Conservation (phyloP, 768 basidiomycete species). For the Clitopilus passeckerianus region DNA sequence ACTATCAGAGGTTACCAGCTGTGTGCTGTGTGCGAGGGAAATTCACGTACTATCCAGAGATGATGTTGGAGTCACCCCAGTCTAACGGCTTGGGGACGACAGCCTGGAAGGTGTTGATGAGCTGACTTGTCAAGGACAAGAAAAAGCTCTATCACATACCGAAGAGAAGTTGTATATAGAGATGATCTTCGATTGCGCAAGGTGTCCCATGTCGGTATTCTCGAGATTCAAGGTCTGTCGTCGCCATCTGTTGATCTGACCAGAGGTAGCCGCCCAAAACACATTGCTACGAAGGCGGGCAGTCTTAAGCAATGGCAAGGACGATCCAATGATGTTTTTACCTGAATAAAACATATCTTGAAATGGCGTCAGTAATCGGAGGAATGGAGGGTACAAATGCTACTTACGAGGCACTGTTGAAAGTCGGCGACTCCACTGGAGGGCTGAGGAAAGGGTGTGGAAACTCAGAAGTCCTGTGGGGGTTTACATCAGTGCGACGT, state of each 20-base stretch:
- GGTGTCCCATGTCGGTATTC: slow-evolving; percentile 55
- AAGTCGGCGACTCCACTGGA: slow-evolving; percentile 57
- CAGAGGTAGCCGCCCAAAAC: slow-evolving; percentile 61
- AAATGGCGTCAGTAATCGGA: background rate
- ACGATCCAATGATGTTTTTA: too few relatives aligned
- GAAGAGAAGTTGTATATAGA: slow-evolving; percentile 69
- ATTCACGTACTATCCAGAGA: slow-evolving; percentile 49
- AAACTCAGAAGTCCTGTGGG: slow-evolving; percentile 46
- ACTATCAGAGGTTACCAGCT: slow-evolving; percentile 20
- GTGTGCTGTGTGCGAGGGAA: background rate
- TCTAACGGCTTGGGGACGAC: slow-evolving; percentile 70
- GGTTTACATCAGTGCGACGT: background rate
- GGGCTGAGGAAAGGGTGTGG: slow-evolving; percentile 63
- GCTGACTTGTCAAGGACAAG: background rate
- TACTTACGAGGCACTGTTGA: slow-evolving; percentile 54
- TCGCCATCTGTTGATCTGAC: slow-evolving; percentile 66
- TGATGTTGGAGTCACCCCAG: slow-evolving; percentile 53
- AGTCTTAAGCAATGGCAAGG: background rate
- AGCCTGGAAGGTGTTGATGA: slow-evolving; percentile 19
- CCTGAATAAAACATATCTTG: slow-evolving; percentile 57
- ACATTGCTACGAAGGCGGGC: slow-evolving; percentile 34
- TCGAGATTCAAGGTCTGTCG: slow-evolving; percentile 41
- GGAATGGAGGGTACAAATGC: background rate
- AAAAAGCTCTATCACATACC: slow-evolving; percentile 17
- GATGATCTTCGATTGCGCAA: slow-evolving; percentile 54